Evolutionary conservation across 306 rosid species (phyloP).

Genomic region (Rosa chinensis): DNA sequence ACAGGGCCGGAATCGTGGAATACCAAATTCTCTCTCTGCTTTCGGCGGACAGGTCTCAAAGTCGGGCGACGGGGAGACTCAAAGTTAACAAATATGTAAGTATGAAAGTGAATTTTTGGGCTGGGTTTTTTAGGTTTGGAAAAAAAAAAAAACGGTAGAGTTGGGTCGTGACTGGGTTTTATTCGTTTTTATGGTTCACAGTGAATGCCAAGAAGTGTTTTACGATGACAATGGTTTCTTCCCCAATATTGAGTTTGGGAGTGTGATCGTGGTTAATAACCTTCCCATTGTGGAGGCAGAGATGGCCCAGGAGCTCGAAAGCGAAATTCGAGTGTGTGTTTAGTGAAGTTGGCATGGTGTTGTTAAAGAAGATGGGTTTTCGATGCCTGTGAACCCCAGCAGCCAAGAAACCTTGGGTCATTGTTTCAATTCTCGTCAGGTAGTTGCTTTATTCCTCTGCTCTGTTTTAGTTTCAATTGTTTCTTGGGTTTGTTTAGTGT

Average conservation of each 20-base stretch:
- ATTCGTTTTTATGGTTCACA: neutral
- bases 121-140: too few relatives aligned
- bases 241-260: slow-evolving; percentile 4
- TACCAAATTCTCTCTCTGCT: too few relatives aligned
- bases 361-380: slow-evolving; percentile 20
- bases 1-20: too few relatives aligned
- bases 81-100: too few relatives aligned
- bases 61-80: too few relatives aligned
- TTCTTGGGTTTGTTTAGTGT: neutral
- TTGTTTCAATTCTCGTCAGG: slow-evolving; percentile 32
- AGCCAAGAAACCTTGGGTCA: slow-evolving; percentile 23
- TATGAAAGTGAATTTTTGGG: too few relatives aligned
- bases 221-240: slow-evolving; percentile 28
- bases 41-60: too few relatives aligned
- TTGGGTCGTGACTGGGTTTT: too few relatives aligned
- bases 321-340: slow-evolving; percentile 18
- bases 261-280: slow-evolving; percentile 15
- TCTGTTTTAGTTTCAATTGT: neutral
- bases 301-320: slow-evolving; percentile 21
- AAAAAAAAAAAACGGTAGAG: too few relatives aligned
- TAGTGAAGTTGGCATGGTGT: slow-evolving; percentile 16
- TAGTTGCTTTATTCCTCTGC: neutral
- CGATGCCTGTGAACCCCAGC: slow-evolving; percentile 24
- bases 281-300: slow-evolving; percentile 12
- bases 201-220: slow-evolving; percentile 16